phyloP scores from a whole-genome alignment of 2,329 filamentous ascomycete genomes.

The Alternaria postmessia region DNA sequence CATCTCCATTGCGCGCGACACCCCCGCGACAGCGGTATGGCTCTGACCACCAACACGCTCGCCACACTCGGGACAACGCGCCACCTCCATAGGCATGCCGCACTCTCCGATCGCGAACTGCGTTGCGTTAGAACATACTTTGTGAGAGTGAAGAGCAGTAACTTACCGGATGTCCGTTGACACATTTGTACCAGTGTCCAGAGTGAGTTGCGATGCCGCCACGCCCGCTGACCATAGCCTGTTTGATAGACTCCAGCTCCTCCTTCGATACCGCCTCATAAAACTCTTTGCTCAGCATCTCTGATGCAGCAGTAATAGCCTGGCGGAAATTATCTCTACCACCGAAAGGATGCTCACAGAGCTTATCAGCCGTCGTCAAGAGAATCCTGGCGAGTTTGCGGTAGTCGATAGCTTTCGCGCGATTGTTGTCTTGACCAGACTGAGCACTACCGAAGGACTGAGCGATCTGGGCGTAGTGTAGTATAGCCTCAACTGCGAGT shows the following conservation, averaged over 20 bases:
- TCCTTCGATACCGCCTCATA: conserved; percentile 55
- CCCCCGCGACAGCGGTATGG: conserved; percentile 62
- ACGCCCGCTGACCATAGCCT: conserved; percentile 57
- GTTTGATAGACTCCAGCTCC: conserved; percentile 56
- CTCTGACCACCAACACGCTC: conserved; percentile 63
- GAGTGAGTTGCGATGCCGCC: conserved; percentile 52
- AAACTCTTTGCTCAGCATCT: conserved; percentile 44
- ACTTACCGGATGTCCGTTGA: conserved; percentile 62
- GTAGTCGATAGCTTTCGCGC: conserved; percentile 19
- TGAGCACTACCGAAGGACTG: conserved; percentile 33
- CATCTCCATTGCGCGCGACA: conserved; percentile 60
- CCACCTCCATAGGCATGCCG: conserved; percentile 69
- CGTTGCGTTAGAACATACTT: conserved; percentile 5
- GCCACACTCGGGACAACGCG: conserved; percentile 70
- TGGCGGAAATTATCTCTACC: conserved; percentile 31
- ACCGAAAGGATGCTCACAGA: conserved; percentile 48
- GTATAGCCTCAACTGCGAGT: conserved; percentile 47
- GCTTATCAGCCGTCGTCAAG: conserved; percentile 37
- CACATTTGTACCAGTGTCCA: conserved; percentile 70
- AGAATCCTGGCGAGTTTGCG: conserved; percentile 32
- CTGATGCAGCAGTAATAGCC: conserved; percentile 38
- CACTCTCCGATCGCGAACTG: conserved; percentile 70
- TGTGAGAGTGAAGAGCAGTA: background rate
- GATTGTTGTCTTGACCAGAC: conserved; percentile 9
- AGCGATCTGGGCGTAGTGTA: conserved; percentile 46